phyloP scores from a whole-genome alignment of 108 stramenopile genomes.

The Seminavis robusta region DNA sequence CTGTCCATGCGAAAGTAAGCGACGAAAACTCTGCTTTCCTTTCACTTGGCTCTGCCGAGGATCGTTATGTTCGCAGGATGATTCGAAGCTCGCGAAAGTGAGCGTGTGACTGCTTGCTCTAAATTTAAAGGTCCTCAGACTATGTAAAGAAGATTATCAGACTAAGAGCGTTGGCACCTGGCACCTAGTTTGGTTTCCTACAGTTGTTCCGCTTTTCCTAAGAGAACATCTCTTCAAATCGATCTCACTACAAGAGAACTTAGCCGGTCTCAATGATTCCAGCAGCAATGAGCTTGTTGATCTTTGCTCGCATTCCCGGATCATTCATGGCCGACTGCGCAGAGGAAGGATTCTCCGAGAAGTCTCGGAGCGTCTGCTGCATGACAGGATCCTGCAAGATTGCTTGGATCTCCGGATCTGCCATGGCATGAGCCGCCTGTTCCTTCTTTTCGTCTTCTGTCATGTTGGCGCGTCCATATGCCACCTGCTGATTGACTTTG shows the following conservation, averaged over 20 bases:
- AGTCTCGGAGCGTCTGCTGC: conserved; percentile 91
- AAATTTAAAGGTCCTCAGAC: no score
- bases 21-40: no score
- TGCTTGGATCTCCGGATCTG: conserved; percentile 97
- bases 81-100: no score
- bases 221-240: not conserved
- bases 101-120: no score
- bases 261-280: conserved; percentile 91
- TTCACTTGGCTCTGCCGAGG: no score
- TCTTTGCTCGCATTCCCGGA: conserved; percentile 87
- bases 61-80: no score
- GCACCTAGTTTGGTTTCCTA: no score
- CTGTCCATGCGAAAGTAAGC: not conserved
- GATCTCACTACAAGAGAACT: no score
- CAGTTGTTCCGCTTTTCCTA: no score
- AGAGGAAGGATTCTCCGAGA: conserved; percentile 90
- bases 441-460: conserved; percentile 90
- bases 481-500: conserved; percentile 76
- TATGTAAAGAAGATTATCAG: no score
- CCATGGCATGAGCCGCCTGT: conserved; percentile 96
- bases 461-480: conserved; percentile 74
- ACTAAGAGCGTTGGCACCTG: no score
- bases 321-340: conserved; percentile 91
- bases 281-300: conserved; percentile 97
- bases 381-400: conserved; percentile 97